Conservation (phyloP, 768 basidiomycete species). For the Boletus subcaerulescens region DNA sequence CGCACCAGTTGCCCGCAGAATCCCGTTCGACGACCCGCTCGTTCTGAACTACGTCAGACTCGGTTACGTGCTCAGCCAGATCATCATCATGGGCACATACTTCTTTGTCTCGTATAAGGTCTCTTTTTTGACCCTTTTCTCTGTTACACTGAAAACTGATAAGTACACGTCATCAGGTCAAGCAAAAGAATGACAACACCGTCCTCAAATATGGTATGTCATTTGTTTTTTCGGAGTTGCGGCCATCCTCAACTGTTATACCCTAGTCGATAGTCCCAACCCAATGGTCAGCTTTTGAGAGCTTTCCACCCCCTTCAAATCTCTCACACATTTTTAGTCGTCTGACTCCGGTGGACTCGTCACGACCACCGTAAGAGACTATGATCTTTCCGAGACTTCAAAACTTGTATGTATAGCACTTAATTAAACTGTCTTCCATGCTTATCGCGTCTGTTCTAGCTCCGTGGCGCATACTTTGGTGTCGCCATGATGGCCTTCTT, state of each 20-base stretch:
- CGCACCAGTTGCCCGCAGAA: constrained; percentile 75
- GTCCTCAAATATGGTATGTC: constrained; percentile 90
- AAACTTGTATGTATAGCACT: constrained; percentile 59
- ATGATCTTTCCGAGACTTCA: constrained; percentile 85
- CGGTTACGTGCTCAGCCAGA: constrained; percentile 76
- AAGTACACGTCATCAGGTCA: constrained; percentile 56
- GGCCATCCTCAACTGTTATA: constrained; percentile 1
- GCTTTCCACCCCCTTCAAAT: not conserved
- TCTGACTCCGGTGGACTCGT: constrained; percentile 69
- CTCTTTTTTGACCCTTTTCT: not conserved
- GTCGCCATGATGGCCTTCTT: constrained; percentile 89
- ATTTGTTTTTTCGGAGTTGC: not conserved
- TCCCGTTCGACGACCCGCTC: constrained; percentile 87
- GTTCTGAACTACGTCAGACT: constrained; percentile 80
- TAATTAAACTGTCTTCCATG: constrained; percentile 1
- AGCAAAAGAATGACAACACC: constrained; percentile 92
- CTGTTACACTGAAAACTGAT: not conserved
- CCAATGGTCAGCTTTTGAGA: constrained; percentile 59
- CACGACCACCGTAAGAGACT: constrained; percentile 91
- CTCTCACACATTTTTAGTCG: constrained; percentile 36
- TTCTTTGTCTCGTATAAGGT: constrained; percentile 79
- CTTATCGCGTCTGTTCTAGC: constrained; percentile 32
- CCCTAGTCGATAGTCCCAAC: constrained; percentile 66
- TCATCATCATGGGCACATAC: constrained; percentile 69
- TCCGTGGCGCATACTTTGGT: constrained; percentile 67